Evolutionary conservation across 495 filamentous ascomycete species (phyloP).

Genomic region (Aspergillus olivimuriae): DNA sequence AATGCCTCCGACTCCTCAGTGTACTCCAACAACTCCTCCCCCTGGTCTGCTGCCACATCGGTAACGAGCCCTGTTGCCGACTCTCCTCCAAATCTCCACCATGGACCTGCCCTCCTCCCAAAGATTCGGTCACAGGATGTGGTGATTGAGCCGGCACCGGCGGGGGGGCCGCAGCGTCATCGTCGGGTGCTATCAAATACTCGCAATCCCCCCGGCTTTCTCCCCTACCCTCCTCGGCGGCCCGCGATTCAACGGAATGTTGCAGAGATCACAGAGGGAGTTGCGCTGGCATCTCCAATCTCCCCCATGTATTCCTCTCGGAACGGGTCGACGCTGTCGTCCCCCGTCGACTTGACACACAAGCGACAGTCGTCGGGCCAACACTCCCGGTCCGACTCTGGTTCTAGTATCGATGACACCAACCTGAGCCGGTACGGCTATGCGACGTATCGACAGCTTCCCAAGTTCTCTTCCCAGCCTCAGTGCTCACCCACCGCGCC

Average conservation of each 20-base stretch:
- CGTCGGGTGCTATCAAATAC: constrained; percentile 52
- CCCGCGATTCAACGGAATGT: constrained; percentile 49
- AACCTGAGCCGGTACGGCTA: constrained; percentile 65
- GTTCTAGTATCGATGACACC: constrained; percentile 61
- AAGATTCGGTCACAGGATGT: constrained; percentile 85
- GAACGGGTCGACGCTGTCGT: constrained; percentile 41
- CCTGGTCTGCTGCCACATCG: constrained; percentile 66
- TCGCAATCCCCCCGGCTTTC: constrained; percentile 42
- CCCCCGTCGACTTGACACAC: constrained; percentile 58
- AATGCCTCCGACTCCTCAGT: constrained; percentile 42
- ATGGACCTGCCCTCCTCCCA: constrained; percentile 77
- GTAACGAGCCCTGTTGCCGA: constrained; percentile 63
- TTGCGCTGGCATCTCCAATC: constrained; percentile 47
- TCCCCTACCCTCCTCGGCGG: constrained; percentile 33
- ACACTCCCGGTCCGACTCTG: constrained; percentile 58
- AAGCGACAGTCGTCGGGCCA: constrained; percentile 38
- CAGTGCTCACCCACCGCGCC: constrained; percentile 43
- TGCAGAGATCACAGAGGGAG: constrained; percentile 56
- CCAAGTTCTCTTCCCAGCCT: constrained; percentile 52
- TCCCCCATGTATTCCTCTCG: constrained; percentile 31
- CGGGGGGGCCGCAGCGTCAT: constrained; percentile 39
- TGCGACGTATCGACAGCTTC: constrained; percentile 74
- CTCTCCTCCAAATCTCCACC: constrained; percentile 66
- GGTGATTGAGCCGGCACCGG: constrained; percentile 51
- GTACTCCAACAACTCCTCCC: constrained; percentile 67